These are phyloP conservation scores for Naganishia onofrii DNA, from an alignment of 768 basidiomycete genomes.

Conservation along the genomic window DNA sequence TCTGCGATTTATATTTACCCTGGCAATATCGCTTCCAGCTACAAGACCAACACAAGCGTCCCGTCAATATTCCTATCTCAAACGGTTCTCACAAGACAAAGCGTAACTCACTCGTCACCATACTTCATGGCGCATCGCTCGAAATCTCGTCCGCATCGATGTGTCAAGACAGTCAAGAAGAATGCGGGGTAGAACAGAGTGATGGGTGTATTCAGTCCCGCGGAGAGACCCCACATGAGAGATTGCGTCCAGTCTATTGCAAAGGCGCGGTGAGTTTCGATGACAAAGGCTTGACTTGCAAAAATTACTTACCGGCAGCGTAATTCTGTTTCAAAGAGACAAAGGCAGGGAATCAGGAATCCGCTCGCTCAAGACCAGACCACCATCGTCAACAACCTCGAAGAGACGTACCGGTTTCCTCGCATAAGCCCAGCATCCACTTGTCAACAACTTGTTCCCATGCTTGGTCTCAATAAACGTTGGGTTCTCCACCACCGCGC, in stretches of 20 bases:
- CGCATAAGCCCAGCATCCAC: constrained; percentile 90
- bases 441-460: constrained; percentile 89
- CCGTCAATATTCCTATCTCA: background rate
- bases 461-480: constrained; percentile 89
- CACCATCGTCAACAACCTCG: background rate
- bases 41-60: background rate
- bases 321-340: constrained; percentile 67
- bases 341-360: background rate
- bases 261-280: background rate
- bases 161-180: constrained; percentile 87
- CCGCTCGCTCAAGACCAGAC: too few relatives aligned
- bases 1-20: constrained; percentile 14
- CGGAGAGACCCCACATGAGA: constrained; percentile 87
- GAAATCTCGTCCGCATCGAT: constrained; percentile 89
- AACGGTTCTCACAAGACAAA: background rate
- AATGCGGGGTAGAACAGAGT: constrained; percentile 93
- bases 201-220: constrained; percentile 84
- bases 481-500: constrained; percentile 77
- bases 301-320: constrained; percentile 62
- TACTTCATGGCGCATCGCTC: constrained; percentile 89
- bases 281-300: background rate
- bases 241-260: constrained; percentile 75
- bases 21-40: constrained; percentile 37
- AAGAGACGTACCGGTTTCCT: constrained; percentile 74
- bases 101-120: constrained; percentile 92